Conservation (phyloP, 371 early-diverging fungal genomes). For the Apophysomyces variabilis region DNA sequence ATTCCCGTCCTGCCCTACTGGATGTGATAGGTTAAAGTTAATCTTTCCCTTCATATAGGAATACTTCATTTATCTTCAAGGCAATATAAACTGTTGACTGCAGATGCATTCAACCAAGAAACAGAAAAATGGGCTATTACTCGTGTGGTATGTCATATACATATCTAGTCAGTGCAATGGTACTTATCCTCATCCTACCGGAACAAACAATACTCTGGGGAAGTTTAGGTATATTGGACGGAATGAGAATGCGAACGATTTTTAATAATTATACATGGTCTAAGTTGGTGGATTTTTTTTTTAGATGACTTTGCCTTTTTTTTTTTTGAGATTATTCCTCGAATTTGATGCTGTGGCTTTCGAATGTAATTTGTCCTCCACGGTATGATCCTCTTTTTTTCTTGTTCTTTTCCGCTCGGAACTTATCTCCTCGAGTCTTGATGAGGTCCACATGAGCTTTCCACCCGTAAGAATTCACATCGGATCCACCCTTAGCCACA, state of each 20-base stretch:
- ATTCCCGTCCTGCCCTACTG: no score
- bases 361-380: slow-evolving; percentile 89
- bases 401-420: slow-evolving; percentile 96
- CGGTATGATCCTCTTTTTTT: slow-evolving; percentile 97
- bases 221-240: not conserved
- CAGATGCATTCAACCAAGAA: no score
- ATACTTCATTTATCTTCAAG: not conserved
- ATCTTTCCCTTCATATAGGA: no score
- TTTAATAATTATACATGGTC: slow-evolving; percentile 4
- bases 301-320: not conserved
- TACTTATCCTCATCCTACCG: no score
- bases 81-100: no score
- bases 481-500: slow-evolving; percentile 68
- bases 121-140: no score
- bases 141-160: no score
- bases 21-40: no score
- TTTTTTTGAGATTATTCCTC: slow-evolving; percentile 22
- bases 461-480: slow-evolving; percentile 80
- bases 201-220: no score
- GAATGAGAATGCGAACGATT: not conserved
- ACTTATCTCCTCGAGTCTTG: slow-evolving; percentile 90
- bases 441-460: slow-evolving; percentile 94
- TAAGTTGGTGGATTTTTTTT: slow-evolving; percentile 1
- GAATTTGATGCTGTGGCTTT: slow-evolving; percentile 92
- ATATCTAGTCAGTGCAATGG: no score